These are phyloP conservation scores for Bocquillonia castaneifolia DNA, from an alignment of 441 rosid species.

Conservation along the genomic window DNA sequence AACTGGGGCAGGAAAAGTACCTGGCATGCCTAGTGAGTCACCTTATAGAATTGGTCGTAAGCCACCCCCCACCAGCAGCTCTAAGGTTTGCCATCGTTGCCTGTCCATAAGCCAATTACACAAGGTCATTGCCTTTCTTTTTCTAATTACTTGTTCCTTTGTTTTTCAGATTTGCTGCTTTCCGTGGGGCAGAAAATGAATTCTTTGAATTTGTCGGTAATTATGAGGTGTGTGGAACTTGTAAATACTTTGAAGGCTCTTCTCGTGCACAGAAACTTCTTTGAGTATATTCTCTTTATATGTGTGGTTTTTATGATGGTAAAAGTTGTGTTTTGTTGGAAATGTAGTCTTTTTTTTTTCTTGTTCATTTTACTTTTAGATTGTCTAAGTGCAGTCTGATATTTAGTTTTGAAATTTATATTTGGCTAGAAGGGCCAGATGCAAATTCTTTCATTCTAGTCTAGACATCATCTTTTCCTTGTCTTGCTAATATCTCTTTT, in stretches of 20 bases:
- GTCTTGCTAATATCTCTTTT: not conserved
- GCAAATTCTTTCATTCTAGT: constrained; percentile 25
- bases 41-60: constrained; percentile 26
- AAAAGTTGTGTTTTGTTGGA: constrained; percentile 9
- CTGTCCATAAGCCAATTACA: not conserved
- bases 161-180: constrained; percentile 63
- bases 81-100: constrained; percentile 34
- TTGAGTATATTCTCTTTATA: constrained; percentile 16
- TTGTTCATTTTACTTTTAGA: not conserved
- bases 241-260: constrained; percentile 40
- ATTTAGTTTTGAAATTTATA: constrained; percentile 5
- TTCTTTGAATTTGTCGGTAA: constrained; percentile 27
- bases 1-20: constrained; percentile 32
- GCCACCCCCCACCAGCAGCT: constrained; percentile 19
- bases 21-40: constrained; percentile 40
- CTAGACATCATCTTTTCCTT: not conserved
- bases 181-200: constrained; percentile 59
- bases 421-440: constrained; percentile 11
- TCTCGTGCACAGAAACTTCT: constrained; percentile 18
- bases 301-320: constrained; percentile 25
- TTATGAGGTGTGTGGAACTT: constrained; percentile 24
- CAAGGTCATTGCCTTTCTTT: not conserved
- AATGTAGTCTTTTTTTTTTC: not conserved
- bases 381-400: not conserved
- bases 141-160: constrained; percentile 3